Evolutionary conservation across 441 rosid species (phyloP).

Genomic region (Brassica balearica): DNA sequence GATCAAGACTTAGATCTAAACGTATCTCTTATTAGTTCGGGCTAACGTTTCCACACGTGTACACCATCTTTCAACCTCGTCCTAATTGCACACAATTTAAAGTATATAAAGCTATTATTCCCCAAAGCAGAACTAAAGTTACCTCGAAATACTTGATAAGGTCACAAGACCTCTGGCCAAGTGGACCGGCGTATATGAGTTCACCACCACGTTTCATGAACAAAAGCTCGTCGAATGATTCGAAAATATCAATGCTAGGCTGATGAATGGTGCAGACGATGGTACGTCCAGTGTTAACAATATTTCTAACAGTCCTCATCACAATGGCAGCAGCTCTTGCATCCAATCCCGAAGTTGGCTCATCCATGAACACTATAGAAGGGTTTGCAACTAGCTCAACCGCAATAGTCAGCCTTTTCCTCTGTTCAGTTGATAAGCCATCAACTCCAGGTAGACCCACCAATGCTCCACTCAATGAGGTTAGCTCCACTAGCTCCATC

Average conservation of each 20-base stretch:
- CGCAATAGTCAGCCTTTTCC: slow-evolving; percentile 92
- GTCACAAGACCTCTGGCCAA: no score
- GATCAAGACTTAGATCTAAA: no score
- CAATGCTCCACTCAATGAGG: slow-evolving; percentile 82
- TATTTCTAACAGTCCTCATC: slow-evolving; percentile 98
- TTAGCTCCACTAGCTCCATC: slow-evolving; percentile 96
- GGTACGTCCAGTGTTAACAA: slow-evolving; percentile 94
- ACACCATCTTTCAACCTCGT: no score
- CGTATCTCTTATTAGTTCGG: no score
- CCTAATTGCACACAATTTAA: no score
- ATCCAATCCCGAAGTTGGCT: slow-evolving; percentile 96
- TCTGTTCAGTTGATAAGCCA: slow-evolving; percentile 95
- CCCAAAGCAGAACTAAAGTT: no score
- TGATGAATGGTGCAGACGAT: slow-evolving; percentile 99
- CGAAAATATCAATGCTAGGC: slow-evolving; percentile 97
- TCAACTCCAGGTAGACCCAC: slow-evolving; percentile 95
- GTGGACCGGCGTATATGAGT: no score
- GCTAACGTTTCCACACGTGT: no score
- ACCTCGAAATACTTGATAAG: no score
- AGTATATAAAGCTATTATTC: no score
- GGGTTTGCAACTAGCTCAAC: slow-evolving; percentile 97
- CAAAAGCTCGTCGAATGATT: slow-evolving; percentile 83
- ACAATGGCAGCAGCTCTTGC: slow-evolving; percentile 99
- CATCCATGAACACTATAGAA: slow-evolving; percentile 97
- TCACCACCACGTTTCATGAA: no score